Percentiles rank a stretch among this genome's conserved stretches.
Conservation (phyloP, 169 alveolate genomes). For the Pseudocohnilembus persalinus region DNA sequence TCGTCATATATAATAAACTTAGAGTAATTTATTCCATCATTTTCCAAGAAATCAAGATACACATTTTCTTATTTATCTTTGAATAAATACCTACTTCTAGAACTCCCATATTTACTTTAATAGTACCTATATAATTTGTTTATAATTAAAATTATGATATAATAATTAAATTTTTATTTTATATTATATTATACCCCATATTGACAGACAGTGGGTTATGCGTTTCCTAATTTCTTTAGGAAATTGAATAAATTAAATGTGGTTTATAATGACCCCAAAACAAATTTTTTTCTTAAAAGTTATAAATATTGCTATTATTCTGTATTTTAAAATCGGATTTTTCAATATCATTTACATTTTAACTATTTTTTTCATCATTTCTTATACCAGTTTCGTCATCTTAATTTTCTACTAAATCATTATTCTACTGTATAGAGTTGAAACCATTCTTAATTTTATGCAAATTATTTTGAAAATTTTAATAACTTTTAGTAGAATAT, state of each 20-base stretch:
- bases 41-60: not conserved
- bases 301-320: too few species aligned
- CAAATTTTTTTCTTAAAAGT: slow-evolving; percentile 20
- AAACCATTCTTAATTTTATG: too few species aligned
- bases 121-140: not conserved
- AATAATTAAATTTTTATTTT: not conserved
- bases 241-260: slow-evolving; percentile 4
- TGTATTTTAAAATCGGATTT: not conserved
- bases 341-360: not conserved
- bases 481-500: too few species aligned
- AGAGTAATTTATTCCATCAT: slow-evolving; percentile 12
- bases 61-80: not conserved
- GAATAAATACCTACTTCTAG: not conserved
- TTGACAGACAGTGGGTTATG: slow-evolving; percentile 5
- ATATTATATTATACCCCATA: not conserved
- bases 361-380: not conserved
- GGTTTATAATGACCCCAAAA: slow-evolving; percentile 32
- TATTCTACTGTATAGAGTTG: too few species aligned
- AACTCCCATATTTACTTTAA: not conserved
- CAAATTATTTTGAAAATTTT: too few species aligned
- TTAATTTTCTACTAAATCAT: not conserved
- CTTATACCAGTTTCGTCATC: not conserved
- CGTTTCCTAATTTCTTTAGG: not conserved
- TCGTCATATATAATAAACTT: not conserved
- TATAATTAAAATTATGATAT: too few species aligned